Conservation (phyloP, 75 land plant species). For the Cupressus sempervirens region DNA sequence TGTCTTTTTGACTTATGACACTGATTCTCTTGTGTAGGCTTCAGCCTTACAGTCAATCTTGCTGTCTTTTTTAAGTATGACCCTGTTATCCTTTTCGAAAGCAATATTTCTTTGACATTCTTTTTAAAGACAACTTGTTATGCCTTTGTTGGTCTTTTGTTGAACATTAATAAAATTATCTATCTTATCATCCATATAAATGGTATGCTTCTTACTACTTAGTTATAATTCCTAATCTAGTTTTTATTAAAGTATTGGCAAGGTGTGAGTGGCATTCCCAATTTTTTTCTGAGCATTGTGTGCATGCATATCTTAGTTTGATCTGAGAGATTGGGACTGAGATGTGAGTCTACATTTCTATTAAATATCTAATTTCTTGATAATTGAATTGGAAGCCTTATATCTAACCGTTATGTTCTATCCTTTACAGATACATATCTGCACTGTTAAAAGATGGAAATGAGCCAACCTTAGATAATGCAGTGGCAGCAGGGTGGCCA, state of each 20-base stretch:
- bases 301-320: not conserved
- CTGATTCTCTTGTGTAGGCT: not conserved
- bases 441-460: conserved; percentile 61
- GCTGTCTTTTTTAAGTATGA: not conserved
- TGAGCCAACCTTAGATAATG: conserved; percentile 60
- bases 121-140: not conserved
- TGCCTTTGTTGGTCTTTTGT: too few species aligned
- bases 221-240: not conserved
- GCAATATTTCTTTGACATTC: not conserved
- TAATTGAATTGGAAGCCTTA: not conserved
- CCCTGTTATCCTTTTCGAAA: not conserved
- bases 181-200: too few species aligned
- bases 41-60: not conserved
- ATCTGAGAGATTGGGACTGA: not conserved
- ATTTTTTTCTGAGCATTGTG: not conserved
- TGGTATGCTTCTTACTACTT: too few species aligned
- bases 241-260: not conserved
- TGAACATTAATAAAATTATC: too few species aligned
- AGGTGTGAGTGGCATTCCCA: not conserved
- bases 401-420: not conserved
- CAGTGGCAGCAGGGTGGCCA: conserved; percentile 84
- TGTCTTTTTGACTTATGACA: not conserved
- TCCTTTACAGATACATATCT: conserved; percentile 68
- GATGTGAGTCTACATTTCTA: not conserved
- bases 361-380: not conserved